These are phyloP conservation scores for Dipteronia dyeriana DNA, from an alignment of 345 rosid species.

Conservation along the genomic window DNA sequence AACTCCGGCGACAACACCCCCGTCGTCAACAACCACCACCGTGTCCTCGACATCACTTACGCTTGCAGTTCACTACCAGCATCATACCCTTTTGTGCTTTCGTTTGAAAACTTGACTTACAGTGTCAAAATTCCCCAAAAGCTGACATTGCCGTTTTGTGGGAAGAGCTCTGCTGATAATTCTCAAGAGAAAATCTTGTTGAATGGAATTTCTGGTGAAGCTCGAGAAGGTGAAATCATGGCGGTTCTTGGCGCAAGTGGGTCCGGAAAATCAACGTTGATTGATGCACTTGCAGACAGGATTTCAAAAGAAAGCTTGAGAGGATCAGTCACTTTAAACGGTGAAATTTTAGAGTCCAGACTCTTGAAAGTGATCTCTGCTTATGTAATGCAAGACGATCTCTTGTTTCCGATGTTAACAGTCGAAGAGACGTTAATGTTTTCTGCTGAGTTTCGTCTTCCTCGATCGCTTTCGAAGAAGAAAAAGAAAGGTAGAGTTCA, in stretches of 20 bases:
- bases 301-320: constrained; percentile 72
- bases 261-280: constrained; percentile 87
- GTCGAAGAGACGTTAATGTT: constrained; percentile 94
- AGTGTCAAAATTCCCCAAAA: constrained; percentile 55
- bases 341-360: constrained; percentile 69
- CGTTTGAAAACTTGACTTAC: constrained; percentile 67
- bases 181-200: constrained; percentile 48
- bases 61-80: constrained; percentile 44
- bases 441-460: constrained; percentile 93
- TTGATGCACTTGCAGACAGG: constrained; percentile 85
- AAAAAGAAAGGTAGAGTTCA: constrained; percentile 80
- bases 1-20: constrained; percentile 22
- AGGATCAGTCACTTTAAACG: constrained; percentile 78
- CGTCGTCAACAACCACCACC: constrained; percentile 10
- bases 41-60: constrained; percentile 38
- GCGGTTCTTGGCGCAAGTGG: constrained; percentile 97
- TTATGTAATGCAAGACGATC: constrained; percentile 96
- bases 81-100: constrained; percentile 69
- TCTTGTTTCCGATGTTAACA: constrained; percentile 89
- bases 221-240: constrained; percentile 79
- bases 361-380: constrained; percentile 86
- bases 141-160: constrained; percentile 35
- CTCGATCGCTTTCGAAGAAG: constrained; percentile 69
- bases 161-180: constrained; percentile 18
- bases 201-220: constrained; percentile 61